Conservation (phyloP, 371 early-diverging fungal genomes). For the Mortierella sp. region DNA sequence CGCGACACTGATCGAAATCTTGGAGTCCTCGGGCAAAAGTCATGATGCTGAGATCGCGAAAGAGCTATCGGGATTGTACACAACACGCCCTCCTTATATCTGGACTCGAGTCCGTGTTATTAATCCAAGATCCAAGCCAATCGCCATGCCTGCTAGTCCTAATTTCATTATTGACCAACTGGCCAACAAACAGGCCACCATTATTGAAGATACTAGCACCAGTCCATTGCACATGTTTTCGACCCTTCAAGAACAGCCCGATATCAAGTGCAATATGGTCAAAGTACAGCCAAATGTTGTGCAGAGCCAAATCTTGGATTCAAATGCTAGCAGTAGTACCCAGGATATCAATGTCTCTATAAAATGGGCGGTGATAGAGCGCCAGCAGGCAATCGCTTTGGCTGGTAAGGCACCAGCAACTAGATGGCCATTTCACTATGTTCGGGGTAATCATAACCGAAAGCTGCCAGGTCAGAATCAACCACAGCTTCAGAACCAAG, state of each 20-base stretch:
- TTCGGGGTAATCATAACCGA: not conserved
- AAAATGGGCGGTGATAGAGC: not conserved
- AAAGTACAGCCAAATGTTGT: slow-evolving; percentile 9
- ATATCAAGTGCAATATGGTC: slow-evolving; percentile 30
- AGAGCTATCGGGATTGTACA: slow-evolving; percentile 24
- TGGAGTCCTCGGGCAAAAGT: slow-evolving; percentile 9
- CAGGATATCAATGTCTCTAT: not conserved
- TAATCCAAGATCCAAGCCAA: not conserved
- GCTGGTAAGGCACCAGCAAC: slow-evolving; percentile 2
- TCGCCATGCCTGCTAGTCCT: slow-evolving; percentile 23
- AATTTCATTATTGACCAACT: slow-evolving; percentile 20
- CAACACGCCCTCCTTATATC: slow-evolving; percentile 33
- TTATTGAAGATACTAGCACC: not conserved
- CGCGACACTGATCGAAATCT: slow-evolving; percentile 21
- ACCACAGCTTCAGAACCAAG: not conserved
- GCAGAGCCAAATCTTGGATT: not conserved
- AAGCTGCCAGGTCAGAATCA: not conserved
- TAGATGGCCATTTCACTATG: slow-evolving; percentile 2
- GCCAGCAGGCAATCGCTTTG: slow-evolving; percentile 2
- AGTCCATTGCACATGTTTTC: slow-evolving; percentile 8
- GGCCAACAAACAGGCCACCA: not conserved
- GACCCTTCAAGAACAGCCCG: slow-evolving; percentile 22
- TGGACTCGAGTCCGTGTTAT: slow-evolving; percentile 39
- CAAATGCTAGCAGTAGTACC: not conserved
- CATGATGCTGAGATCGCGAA: slow-evolving; percentile 20